Evolutionary conservation across 1,139 yeast species (phyloP), one percentile per base, ranked within the genome.

Genomic region (Diutina catenulata): DNA sequence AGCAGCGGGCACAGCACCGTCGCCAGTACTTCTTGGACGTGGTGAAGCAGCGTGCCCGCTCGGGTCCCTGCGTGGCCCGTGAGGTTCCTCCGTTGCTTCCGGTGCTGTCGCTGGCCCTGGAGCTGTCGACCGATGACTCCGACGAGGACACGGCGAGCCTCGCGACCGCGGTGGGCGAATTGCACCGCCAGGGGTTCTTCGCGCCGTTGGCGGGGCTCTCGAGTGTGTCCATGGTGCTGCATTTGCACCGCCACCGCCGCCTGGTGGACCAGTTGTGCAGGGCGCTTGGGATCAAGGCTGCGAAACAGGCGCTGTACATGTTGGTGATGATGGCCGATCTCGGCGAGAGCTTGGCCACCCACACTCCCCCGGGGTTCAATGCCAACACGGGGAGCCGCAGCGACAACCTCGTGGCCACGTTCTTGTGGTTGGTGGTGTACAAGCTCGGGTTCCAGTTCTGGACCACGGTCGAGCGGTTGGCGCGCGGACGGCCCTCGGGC

Each of bases 281-380:
- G 4, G 11, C 4, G 33, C 4, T 16, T 5, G 5, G 7, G 14
- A 10, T 20, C 9, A 18, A 15, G 5, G 22, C 23, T 4, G 46
- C 43, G 33, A 44, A 43, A 22, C 38, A 48, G 14, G 54, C 56
- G 33, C 42, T 52, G 18, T 57, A 55, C 43, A 46, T 55, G 7
- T 54, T 57, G 39, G 47, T 56, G 9, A 43, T 60, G 41, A 40
- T 57, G 10, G 45, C 50, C 18, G 63, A 60, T 33, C 48, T 48
- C 35, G 43, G 33, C 15, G 41, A 42, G 9, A 39, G 40, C 31
- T 21, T 41, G 8, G 45, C 21, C 53, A 46, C n/a, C 47, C 53
- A 39, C 19, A n/a, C 18, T 3, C 60, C 53, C 33, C 59, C 64
- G 1, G 59, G 60, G 0, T 53, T 53, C 37, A 60, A 59, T 41